A percentile compares a stretch with the other conserved stretches of the same genome.
phyloP scores from a whole-genome alignment of 805 yeast species.

The Dipodascus geniculatus region DNA sequence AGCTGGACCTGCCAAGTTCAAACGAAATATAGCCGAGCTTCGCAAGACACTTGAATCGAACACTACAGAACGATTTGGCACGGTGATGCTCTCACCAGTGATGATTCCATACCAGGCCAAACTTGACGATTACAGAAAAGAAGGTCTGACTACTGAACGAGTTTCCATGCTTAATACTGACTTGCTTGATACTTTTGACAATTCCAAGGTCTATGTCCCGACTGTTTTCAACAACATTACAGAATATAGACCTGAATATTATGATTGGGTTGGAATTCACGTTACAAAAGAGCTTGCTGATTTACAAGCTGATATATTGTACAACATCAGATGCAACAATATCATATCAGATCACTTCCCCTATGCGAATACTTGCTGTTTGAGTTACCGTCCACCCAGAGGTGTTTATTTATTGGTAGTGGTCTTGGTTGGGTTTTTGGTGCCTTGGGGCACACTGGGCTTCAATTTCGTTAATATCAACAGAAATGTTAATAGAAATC shows the following conservation, averaged over 20 bases:
- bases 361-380: slow-evolving; percentile 16
- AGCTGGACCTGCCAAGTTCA: slow-evolving; percentile 6
- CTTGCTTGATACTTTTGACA: slow-evolving; percentile 11
- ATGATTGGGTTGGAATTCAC: slow-evolving; percentile 13
- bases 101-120: slow-evolving; percentile 8
- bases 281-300: slow-evolving; percentile 10
- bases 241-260: slow-evolving; percentile 6
- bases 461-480: slow-evolving; percentile 6
- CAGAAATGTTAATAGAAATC: slow-evolving; percentile 5
- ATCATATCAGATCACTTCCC: slow-evolving; percentile 12
- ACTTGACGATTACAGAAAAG: slow-evolving; percentile 11
- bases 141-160: slow-evolving; percentile 6
- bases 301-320: slow-evolving; percentile 11
- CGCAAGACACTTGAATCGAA: not conserved
- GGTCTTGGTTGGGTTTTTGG: slow-evolving; percentile 5
- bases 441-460: slow-evolving; percentile 6
- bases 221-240: slow-evolving; percentile 12
- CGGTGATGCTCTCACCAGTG: slow-evolving; percentile 3
- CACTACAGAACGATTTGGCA: not conserved
- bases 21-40: slow-evolving; percentile 1
- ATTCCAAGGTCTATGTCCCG: slow-evolving; percentile 12
- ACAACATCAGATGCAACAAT: slow-evolving; percentile 17
- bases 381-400: slow-evolving; percentile 10
- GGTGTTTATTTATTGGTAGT: slow-evolving; percentile 5
- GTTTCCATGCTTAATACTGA: slow-evolving; percentile 11